Base-by-base conservation (phyloP, 352 stramenopile species). In the Thalassiosira mediterranea region DNA sequence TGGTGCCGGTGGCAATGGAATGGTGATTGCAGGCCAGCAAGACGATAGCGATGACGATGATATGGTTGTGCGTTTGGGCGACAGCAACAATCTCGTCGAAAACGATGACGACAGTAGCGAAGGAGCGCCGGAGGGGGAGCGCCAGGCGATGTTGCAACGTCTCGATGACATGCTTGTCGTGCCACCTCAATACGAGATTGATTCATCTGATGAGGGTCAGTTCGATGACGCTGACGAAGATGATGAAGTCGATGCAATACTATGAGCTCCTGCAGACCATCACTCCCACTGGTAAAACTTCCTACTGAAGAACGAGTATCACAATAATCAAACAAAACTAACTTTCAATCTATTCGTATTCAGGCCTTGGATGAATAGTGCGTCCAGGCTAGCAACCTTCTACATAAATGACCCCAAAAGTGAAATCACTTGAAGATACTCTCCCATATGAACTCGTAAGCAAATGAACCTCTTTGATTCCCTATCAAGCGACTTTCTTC, bases 81-180 rank as follows among this genome's bases (percentile, higher is more conserved):
- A 48, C 29, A 72, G 73, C 44, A 76, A 78, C 53, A 78, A 78
- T 23, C 37, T 53, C 17, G 44, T 53, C 17, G 56, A 65, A 65
- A 64, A 64, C 44, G 57, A 79, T 38, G 63, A 84, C 46, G 57
- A 74, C 32, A 61, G 51, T 40, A 62, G 48, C 37, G 57, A 61
- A 37, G 59, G 54, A 37, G 67, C 68, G 13, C 56, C 74, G 0
- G 48, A 73, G 62, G 69, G 76, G 26, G 79, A 87, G 63, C 64
- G 83, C 10, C 53, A 76, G 47, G 78, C 74, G 1, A 90, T 90
- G 84, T 46, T 90, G 44, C 48, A 76, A 56, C 56, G 72, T 37
- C 59, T 90, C 17, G 84, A 88, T 57, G 67, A 71, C 31, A 68
- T 90, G 42, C 48, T 90, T 25, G 56, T 88, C 25, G 84, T 90